Conservation (phyloP, 2,329 filamentous ascomycete species). For the Fusarium brachygibbosum region DNA sequence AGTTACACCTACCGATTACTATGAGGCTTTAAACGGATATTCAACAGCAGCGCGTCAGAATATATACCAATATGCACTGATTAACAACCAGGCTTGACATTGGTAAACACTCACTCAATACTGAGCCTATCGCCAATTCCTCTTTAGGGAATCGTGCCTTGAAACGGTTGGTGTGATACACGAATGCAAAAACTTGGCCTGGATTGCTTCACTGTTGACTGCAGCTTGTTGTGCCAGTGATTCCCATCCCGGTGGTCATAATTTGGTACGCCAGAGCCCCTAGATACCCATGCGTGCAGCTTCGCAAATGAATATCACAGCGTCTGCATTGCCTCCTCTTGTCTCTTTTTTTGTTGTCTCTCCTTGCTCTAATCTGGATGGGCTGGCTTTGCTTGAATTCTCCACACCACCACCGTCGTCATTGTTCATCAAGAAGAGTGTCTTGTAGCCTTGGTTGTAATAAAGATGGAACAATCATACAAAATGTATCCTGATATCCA, state of each 20-base stretch:
- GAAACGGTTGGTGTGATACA: constrained; percentile 29
- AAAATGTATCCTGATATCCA: not conserved
- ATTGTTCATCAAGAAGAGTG: constrained; percentile 16
- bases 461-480: not conserved
- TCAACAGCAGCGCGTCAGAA: not conserved
- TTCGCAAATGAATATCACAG: constrained; percentile 30
- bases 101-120: not conserved
- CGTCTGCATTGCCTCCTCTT: constrained; percentile 37
- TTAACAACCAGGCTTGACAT: not conserved
- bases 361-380: constrained; percentile 10
- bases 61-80: constrained; percentile 1
- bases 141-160: constrained; percentile 42
- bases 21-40: constrained; percentile 7
- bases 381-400: constrained; percentile 19
- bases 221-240: constrained; percentile 21
- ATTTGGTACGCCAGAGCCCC: constrained; percentile 28
- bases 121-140: constrained; percentile 44
- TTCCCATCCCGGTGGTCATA: constrained; percentile 31
- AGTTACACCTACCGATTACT: constrained; percentile 7
- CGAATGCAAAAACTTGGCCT: constrained; percentile 2
- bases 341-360: constrained; percentile 20
- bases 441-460: constrained; percentile 5
- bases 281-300: constrained; percentile 24
- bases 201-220: constrained; percentile 12
- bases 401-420: constrained; percentile 37